Conservation (phyloP, 2,329 filamentous ascomycete species). For the Thelonectria blattea region DNA sequence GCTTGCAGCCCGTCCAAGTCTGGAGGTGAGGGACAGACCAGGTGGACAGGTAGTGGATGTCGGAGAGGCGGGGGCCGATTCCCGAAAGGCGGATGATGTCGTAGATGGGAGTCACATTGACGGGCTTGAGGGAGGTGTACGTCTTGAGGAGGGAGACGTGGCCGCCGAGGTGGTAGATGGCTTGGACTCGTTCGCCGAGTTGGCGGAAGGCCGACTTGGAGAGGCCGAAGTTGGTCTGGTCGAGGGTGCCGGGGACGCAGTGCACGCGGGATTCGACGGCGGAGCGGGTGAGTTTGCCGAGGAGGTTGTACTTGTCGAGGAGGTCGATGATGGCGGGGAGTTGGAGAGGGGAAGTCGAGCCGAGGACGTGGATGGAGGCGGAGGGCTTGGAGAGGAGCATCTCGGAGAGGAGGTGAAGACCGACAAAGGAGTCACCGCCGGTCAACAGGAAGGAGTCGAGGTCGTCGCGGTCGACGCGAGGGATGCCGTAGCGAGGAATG, state of each 20-base stretch:
- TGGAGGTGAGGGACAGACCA: constrained; percentile 38
- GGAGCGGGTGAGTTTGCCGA: constrained; percentile 20
- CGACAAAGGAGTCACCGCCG: constrained; percentile 32
- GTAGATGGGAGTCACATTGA: constrained; percentile 33
- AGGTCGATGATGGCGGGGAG: constrained; percentile 19
- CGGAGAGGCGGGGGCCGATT: constrained; percentile 26
- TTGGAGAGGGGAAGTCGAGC: constrained; percentile 26
- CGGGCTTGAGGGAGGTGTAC: constrained; percentile 29
- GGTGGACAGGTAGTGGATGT: constrained; percentile 31
- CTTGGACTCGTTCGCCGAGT: constrained; percentile 31
- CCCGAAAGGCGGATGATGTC: constrained; percentile 37
- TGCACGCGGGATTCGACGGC: constrained; percentile 21
- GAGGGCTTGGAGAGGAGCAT: constrained; percentile 26
- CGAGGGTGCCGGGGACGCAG: constrained; percentile 27
- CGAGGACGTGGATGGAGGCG: constrained; percentile 25
- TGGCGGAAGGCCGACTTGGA: constrained; percentile 29
- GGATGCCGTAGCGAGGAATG: constrained; percentile 29
- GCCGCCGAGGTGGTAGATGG: constrained; percentile 38
- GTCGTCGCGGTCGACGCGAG: constrained; percentile 26
- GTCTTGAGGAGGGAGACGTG: constrained; percentile 37
- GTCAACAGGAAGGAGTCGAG: constrained; percentile 27
- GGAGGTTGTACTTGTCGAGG: constrained; percentile 30
- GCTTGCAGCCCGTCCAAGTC: constrained; percentile 31
- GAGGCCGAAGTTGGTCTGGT: constrained; percentile 33
- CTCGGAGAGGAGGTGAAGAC: constrained; percentile 30